Evolutionary conservation across 805 yeast genomes (phyloP).

Genomic region (Deakozyma indianensis): DNA sequence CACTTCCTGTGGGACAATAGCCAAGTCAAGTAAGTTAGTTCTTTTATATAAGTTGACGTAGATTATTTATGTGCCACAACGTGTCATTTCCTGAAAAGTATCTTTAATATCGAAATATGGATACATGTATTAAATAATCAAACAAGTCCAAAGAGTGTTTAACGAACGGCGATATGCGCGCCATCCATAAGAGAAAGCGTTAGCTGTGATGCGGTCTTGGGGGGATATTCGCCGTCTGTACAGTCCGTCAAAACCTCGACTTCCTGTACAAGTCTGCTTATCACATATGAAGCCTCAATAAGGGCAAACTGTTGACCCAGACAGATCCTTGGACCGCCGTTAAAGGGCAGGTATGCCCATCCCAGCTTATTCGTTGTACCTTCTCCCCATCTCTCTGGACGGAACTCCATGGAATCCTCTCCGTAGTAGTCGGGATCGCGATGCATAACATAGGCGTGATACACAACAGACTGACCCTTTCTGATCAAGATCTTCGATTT

Average conservation of each 20-base stretch:
- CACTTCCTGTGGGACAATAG: background rate
- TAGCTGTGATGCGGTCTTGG: background rate
- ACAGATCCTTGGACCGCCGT: slow-evolving; percentile 43
- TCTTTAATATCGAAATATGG: too few relatives aligned
- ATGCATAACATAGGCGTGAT: slow-evolving; percentile 26
- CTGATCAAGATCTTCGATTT: slow-evolving; percentile 22
- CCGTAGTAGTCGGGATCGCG: slow-evolving; percentile 25
- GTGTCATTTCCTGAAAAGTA: background rate
- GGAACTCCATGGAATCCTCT: slow-evolving; percentile 25
- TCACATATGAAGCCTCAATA: slow-evolving; percentile 33
- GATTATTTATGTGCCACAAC: background rate
- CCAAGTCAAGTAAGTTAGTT: too few relatives aligned
- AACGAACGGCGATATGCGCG: background rate
- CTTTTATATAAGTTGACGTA: too few relatives aligned
- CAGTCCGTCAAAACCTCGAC: background rate
- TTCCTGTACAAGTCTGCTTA: background rate
- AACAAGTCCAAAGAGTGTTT: too few relatives aligned
- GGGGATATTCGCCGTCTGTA: background rate
- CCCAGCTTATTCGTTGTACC: background rate
- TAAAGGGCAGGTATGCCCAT: slow-evolving; percentile 39
- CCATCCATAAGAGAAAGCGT: background rate
- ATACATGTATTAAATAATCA: background rate
- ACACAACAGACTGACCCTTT: slow-evolving; percentile 26
- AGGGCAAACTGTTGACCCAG: slow-evolving; percentile 43
- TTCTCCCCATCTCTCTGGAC: slow-evolving; percentile 25